Percentiles rank a stretch among this genome's conserved stretches.
phyloP scores from a whole-genome alignment of 2,329 filamentous ascomycete genomes.

The Alternaria triticimaculans region DNA sequence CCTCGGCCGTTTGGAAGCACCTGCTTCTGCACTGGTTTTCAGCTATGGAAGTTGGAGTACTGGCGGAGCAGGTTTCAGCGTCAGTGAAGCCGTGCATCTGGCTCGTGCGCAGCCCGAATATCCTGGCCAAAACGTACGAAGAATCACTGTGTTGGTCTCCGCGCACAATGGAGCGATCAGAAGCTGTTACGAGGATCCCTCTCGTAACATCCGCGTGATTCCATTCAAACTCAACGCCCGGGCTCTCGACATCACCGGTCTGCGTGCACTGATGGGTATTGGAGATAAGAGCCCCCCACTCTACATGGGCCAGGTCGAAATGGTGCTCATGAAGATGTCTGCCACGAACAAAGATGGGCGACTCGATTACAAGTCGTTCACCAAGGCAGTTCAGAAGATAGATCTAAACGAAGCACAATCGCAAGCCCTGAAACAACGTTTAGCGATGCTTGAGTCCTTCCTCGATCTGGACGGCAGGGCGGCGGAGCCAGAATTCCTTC shows the following conservation, averaged over 20 bases:
- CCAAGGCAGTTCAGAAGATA: neutral
- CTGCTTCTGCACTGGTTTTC: neutral
- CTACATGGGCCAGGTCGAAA: slow-evolving; percentile 55
- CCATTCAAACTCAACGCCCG: slow-evolving; percentile 56
- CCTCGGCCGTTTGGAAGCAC: neutral
- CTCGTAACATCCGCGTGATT: slow-evolving; percentile 53
- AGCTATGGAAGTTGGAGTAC: slow-evolving; percentile 9
- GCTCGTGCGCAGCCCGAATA: neutral
- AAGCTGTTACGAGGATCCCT: neutral
- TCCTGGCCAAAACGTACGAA: neutral
- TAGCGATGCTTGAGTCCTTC: slow-evolving; percentile 70
- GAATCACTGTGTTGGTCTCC: neutral
- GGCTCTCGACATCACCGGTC: slow-evolving; percentile 60
- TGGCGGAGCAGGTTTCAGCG: slow-evolving; percentile 56
- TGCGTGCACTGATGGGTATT: slow-evolving; percentile 45
- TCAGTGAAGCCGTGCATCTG: slow-evolving; percentile 64
- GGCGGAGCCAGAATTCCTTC: slow-evolving; percentile 29
- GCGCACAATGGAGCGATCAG: neutral
- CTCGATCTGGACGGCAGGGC: slow-evolving; percentile 50
- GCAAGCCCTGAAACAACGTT: slow-evolving; percentile 43
- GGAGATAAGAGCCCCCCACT: slow-evolving; percentile 47
- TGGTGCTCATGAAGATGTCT: neutral
- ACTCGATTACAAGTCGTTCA: neutral
- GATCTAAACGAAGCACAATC: neutral
- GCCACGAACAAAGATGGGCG: neutral